Evolutionary conservation across 768 basidiomycete genomes (phyloP).

Genomic region (Cystofilobasidium bisporidii): DNA sequence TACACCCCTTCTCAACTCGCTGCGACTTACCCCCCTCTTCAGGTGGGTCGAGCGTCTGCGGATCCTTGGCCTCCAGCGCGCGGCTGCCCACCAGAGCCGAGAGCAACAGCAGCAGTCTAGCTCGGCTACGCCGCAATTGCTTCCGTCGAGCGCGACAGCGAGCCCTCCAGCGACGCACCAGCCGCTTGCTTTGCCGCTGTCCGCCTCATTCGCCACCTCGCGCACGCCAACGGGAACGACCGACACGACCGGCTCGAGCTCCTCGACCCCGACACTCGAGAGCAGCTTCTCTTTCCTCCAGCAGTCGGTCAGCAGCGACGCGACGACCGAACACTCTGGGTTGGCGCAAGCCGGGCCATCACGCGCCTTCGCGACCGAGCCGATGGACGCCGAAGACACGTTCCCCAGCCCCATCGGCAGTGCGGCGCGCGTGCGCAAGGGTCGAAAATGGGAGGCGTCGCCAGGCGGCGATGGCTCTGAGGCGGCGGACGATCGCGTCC

Average conservation of each 20-base stretch:
- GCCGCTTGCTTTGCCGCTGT: background rate
- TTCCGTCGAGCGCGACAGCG: background rate
- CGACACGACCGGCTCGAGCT: background rate
- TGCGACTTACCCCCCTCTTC: conserved; percentile 14
- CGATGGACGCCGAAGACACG: background rate
- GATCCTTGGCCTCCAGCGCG: conserved; percentile 64
- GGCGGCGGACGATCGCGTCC: background rate
- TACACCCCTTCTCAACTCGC: too few relatives aligned
- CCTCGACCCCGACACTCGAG: conserved; percentile 1
- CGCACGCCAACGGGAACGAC: background rate
- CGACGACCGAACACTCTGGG: background rate
- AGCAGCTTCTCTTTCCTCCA: background rate
- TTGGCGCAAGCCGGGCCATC: background rate
- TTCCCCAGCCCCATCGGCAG: background rate
- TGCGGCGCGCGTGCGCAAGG: background rate
- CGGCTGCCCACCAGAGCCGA: conserved; percentile 19
- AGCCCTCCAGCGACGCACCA: background rate
- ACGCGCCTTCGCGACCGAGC: background rate
- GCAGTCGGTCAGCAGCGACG: background rate
- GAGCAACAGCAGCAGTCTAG: background rate
- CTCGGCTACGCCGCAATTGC: background rate
- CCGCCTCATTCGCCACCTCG: background rate
- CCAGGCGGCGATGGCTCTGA: background rate
- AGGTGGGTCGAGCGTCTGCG: conserved; percentile 79
- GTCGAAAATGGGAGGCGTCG: background rate